Percentiles rank a stretch among this genome's conserved stretches.
Conservation (phyloP, 2,329 filamentous ascomycete genomes). For the Fusarium nygamai region DNA sequence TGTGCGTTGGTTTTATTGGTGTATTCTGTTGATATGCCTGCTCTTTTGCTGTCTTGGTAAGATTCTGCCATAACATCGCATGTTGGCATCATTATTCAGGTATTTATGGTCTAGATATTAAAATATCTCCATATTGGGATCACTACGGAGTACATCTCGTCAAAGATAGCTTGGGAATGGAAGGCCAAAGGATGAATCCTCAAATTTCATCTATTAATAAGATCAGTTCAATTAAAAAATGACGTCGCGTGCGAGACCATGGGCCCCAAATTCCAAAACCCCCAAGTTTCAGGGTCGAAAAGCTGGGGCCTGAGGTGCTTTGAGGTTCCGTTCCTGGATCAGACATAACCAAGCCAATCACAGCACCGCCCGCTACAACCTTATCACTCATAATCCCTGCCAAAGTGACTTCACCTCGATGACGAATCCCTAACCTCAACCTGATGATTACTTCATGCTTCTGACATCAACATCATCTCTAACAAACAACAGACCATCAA, state of each 20-base stretch:
- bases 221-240: conserved; percentile 8
- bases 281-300: conserved; percentile 20
- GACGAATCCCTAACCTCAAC: conserved; percentile 38
- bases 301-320: neutral
- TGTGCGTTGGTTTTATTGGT: neutral
- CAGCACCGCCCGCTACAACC: conserved; percentile 16
- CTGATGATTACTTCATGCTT: conserved; percentile 10
- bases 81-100: neutral
- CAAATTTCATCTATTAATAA: neutral
- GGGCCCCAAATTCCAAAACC: conserved; percentile 3
- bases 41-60: neutral
- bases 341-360: conserved; percentile 30
- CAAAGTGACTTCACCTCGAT: conserved; percentile 37
- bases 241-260: conserved; percentile 11
- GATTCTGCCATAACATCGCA: neutral
- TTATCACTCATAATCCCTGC: conserved; percentile 41
- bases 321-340: conserved; percentile 36
- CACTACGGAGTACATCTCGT: neutral
- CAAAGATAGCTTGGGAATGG: neutral
- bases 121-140: neutral
- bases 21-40: neutral
- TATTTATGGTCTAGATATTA: neutral
- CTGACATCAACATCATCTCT: conserved; percentile 20
- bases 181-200: neutral
- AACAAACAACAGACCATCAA: conserved; percentile 18